These are phyloP conservation scores for Yamadazyma nakazawae DNA, from an alignment of 805 yeast genomes.

Conservation along the genomic window DNA sequence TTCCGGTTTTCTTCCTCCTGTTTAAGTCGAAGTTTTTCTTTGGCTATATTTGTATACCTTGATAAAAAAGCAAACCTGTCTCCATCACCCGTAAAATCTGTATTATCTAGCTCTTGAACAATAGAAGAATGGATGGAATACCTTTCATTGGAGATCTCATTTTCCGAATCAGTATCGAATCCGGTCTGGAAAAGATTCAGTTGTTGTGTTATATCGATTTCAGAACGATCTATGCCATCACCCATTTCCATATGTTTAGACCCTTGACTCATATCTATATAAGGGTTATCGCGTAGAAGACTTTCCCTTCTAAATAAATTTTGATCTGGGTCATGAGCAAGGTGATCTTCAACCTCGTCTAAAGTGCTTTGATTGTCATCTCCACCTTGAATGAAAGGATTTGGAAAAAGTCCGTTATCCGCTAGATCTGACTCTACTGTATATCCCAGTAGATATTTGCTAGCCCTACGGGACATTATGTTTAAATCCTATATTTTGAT, in stretches of 20 bases:
- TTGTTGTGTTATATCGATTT: constrained; percentile 7
- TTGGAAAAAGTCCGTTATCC: constrained; percentile 14
- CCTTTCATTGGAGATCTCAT: constrained; percentile 7
- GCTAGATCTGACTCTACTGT: constrained; percentile 15
- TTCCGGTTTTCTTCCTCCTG: constrained; percentile 1
- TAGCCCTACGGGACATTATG: constrained; percentile 13
- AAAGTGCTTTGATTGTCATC: neutral
- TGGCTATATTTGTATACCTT: constrained; percentile 19
- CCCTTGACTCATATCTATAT: neutral
- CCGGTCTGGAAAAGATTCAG: constrained; percentile 15
- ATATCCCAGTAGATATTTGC: constrained; percentile 16
- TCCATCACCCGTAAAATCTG: constrained; percentile 10
- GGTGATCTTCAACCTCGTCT: constrained; percentile 4
- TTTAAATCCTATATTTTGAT: no score
- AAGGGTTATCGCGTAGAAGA: constrained; percentile 4
- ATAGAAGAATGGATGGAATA: constrained; percentile 25
- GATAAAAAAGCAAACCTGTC: constrained; percentile 28
- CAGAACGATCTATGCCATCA: neutral
- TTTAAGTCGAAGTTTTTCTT: constrained; percentile 3
- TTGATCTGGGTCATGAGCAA: constrained; percentile 1
- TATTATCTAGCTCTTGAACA: constrained; percentile 18
- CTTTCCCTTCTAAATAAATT: constrained; percentile 13
- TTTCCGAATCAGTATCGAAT: constrained; percentile 20
- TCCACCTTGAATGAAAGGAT: constrained; percentile 1
- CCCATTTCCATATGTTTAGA: neutral